phyloP scores from a whole-genome alignment of 1,284 basidiomycete species.

The Farysia itapuensis region DNA sequence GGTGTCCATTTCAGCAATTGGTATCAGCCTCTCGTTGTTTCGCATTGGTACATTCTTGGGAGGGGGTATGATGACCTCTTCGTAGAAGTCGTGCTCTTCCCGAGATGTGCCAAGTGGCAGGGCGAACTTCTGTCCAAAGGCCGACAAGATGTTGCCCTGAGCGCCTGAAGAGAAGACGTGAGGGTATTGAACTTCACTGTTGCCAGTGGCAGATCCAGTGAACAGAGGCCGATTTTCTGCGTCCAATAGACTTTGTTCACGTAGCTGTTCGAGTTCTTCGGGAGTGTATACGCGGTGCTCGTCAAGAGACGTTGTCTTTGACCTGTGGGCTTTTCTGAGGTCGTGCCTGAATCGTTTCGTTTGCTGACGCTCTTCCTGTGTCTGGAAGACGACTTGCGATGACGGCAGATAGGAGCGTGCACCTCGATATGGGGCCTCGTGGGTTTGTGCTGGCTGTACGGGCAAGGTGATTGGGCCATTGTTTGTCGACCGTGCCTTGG shows the following conservation, averaged over 20 bases:
- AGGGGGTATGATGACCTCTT: conserved; percentile 87
- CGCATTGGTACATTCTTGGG: conserved; percentile 77
- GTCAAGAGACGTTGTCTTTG: conserved; percentile 5
- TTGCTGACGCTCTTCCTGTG: conserved; percentile 49
- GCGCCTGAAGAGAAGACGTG: conserved; percentile 81
- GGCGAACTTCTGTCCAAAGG: conserved; percentile 72
- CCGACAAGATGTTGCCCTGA: conserved; percentile 73
- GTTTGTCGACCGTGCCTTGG: neutral
- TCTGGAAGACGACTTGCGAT: conserved; percentile 56
- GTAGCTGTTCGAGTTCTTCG: conserved; percentile 68
- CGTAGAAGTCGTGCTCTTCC: conserved; percentile 64
- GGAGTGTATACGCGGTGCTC: conserved; percentile 62
- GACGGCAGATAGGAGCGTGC: conserved; percentile 51
- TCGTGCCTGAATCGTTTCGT: conserved; percentile 51
- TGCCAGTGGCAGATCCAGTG: conserved; percentile 65
- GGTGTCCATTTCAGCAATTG: conserved; percentile 74
- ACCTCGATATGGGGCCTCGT: conserved; percentile 21
- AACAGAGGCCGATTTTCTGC: conserved; percentile 74
- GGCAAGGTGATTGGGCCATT: neutral
- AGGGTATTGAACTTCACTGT: conserved; percentile 70
- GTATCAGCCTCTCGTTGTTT: conserved; percentile 72
- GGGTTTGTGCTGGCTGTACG: neutral
- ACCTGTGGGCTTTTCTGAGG: conserved; percentile 20
- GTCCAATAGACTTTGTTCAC: conserved; percentile 69
- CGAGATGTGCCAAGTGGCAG: conserved; percentile 82